These are phyloP conservation scores for Cicer arietinum DNA, from an alignment of 306 rosid genomes.

Conservation along the genomic window DNA sequence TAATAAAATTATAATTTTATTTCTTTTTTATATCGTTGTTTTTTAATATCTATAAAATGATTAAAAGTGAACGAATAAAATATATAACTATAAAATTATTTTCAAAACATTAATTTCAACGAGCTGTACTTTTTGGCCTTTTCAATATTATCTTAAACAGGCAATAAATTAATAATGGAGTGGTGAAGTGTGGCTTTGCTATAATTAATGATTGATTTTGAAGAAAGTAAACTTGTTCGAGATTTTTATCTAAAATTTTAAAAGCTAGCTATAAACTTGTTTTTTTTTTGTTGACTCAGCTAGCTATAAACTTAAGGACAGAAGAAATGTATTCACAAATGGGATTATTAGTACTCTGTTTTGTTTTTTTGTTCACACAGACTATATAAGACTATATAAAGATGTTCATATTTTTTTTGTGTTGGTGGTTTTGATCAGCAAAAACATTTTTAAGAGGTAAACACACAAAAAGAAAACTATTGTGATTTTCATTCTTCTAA, in stretches of 20 bases:
- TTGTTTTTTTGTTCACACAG: no score
- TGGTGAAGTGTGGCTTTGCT: conserved; percentile 11
- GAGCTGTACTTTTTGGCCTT: conserved; percentile 16
- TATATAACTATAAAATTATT: background rate
- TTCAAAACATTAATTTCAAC: conserved; percentile 18
- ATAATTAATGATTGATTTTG: conserved; percentile 35
- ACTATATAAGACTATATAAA: background rate
- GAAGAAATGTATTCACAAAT: background rate
- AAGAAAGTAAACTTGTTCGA: conserved; percentile 24
- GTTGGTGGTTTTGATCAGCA: no score
- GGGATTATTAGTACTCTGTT: background rate
- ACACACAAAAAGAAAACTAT: no score
- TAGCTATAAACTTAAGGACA: conserved; percentile 14
- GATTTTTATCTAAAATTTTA: background rate
- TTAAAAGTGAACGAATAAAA: no score
- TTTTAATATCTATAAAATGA: no score
- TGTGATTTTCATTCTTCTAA: background rate
- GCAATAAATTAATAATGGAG: background rate
- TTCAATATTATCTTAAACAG: conserved; percentile 26
- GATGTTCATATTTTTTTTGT: no score
- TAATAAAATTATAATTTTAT: no score
- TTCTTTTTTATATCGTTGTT: no score
- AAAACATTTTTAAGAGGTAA: no score
- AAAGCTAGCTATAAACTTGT: background rate
- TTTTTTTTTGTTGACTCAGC: background rate